Base-by-base conservation (phyloP, 129 eudicot species). In the Heracleum sosnowskyi region DNA sequence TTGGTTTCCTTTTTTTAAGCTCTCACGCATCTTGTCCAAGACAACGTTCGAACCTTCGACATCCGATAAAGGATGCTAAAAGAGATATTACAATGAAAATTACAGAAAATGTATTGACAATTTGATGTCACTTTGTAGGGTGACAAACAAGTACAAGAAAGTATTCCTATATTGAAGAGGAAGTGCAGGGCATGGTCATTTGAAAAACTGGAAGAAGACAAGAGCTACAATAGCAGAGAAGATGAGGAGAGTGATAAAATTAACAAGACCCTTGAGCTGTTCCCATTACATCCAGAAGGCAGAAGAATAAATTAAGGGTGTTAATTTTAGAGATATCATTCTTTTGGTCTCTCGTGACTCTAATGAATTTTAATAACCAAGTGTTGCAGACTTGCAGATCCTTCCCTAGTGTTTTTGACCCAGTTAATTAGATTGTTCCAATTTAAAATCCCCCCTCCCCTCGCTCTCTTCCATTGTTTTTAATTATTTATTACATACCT, bases 251-350 rank as follows among this genome's bases (percentile, higher is more conserved):
- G 83, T 69, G 42, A 69, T 69, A 69, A 69, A 69, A 69, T 17
- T 78, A 81, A 85, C 82, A 86, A 89, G 82, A 93, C 97, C 53
- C 89, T 93, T 41, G 85, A 93, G 84, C 90, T 93, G 46, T 93
- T 93, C 79, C 98, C 98, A 78, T 86, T 93, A 79, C 98, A 87
- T 83, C 98, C 98, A 12, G 97, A 89, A 87, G 87, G 89, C 77
- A 89, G 88, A 83, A 57, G 15, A 85, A 86, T 85, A 70, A 70
- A 70, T 24, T 72, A 40, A n/a, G 44, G 62, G 75, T 31, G 71
- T 64, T 63, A 11, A 28, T 64, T 31, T 64, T 64, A 31, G 71
- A 64, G 71, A 64, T 11, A 64, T n/a, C 66, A 57, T 57, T 57
- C 66, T 57, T 57, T 57, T 57, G 66, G 66, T 57, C 33, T n/a